Percentiles rank a stretch among this genome's conserved stretches.
These are phyloP conservation scores for Penicillium sp. DNA, from an alignment of 2,329 filamentous ascomycete species.

Conservation along the genomic window DNA sequence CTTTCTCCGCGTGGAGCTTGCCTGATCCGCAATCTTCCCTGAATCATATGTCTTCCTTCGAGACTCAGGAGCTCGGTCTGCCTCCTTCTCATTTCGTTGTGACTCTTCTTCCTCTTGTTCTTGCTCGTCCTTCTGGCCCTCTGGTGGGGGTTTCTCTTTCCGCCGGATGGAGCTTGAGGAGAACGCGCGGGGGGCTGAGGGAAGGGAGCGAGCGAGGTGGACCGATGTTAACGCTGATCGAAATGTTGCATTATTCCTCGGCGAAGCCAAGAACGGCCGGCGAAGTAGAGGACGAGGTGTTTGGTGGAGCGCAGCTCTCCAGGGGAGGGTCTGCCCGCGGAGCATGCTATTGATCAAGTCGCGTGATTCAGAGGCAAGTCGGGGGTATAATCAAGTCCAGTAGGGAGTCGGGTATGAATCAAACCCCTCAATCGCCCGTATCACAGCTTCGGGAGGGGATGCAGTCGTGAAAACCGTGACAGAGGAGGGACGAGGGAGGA, in stretches of 20 bases:
- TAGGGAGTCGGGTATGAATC: slow-evolving; percentile 2
- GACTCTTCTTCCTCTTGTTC: slow-evolving; percentile 29
- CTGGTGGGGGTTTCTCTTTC: slow-evolving; percentile 59
- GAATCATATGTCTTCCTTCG: slow-evolving; percentile 46
- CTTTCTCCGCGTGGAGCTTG: slow-evolving; percentile 41
- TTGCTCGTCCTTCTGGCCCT: slow-evolving; percentile 36
- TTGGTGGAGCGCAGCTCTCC: slow-evolving; percentile 62
- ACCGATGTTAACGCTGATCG: slow-evolving; percentile 30
- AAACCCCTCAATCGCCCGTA: slow-evolving; percentile 12
- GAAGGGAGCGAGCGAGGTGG: slow-evolving; percentile 26
- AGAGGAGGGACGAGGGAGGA: not conserved
- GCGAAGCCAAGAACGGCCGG: slow-evolving; percentile 33
- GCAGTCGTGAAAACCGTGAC: slow-evolving; percentile 16
- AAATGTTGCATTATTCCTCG: slow-evolving; percentile 34
- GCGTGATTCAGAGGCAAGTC: slow-evolving; percentile 15
- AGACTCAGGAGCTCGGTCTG: slow-evolving; percentile 48
- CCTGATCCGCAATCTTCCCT: slow-evolving; percentile 32
- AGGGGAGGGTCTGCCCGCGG: slow-evolving; percentile 65
- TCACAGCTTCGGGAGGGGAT: slow-evolving; percentile 14
- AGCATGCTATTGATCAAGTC: slow-evolving; percentile 54
- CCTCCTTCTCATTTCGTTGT: slow-evolving; percentile 38
- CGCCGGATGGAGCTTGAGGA: slow-evolving; percentile 50
- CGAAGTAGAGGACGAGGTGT: slow-evolving; percentile 45
- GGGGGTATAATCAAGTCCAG: not conserved
- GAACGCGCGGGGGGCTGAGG: slow-evolving; percentile 42